These are phyloP conservation scores for Saksenaea vasiformis DNA, from an alignment of 371 early-diverging fungal species.

Conservation along the genomic window DNA sequence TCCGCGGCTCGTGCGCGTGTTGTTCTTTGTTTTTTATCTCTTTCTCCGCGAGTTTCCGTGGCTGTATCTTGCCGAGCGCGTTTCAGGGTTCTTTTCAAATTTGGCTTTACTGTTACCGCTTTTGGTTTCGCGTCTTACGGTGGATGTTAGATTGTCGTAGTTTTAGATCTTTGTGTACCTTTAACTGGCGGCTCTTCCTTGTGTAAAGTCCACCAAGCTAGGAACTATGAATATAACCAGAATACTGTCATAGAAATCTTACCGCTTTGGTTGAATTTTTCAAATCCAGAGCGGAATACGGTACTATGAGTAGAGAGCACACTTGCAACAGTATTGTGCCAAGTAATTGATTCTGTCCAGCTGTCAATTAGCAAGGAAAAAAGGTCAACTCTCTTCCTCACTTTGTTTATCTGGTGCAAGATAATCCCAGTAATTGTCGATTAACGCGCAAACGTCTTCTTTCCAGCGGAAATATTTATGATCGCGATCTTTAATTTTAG, in stretches of 20 bases:
- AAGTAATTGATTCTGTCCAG: slow-evolving; percentile 58
- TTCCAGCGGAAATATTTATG: slow-evolving; percentile 79
- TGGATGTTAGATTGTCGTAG: background rate
- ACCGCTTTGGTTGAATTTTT: slow-evolving; percentile 54
- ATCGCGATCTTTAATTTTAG: slow-evolving; percentile 48
- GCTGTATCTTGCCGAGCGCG: slow-evolving; percentile 1
- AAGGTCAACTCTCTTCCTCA: slow-evolving; percentile 25
- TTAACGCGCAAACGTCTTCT: slow-evolving; percentile 80
- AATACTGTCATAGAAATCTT: slow-evolving; percentile 5
- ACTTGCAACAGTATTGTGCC: slow-evolving; percentile 81
- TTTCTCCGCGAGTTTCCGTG: background rate
- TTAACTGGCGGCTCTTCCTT: slow-evolving; percentile 51
- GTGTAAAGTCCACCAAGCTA: slow-evolving; percentile 67
- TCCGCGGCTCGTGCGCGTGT: background rate
- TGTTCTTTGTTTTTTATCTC: slow-evolving; percentile 5
- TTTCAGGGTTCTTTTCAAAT: slow-evolving; percentile 25
- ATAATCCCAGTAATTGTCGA: slow-evolving; percentile 78
- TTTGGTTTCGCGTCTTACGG: slow-evolving; percentile 32
- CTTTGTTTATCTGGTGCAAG: slow-evolving; percentile 67
- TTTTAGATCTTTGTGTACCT: slow-evolving; percentile 27
- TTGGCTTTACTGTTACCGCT: slow-evolving; percentile 33
- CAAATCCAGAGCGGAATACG: slow-evolving; percentile 80
- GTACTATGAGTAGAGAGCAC: slow-evolving; percentile 76
- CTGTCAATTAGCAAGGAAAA: background rate
- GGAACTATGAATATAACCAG: background rate